These are phyloP conservation scores for Moesziomyces parantarcticus DNA, from an alignment of 1,284 basidiomycete genomes.

Conservation along the genomic window DNA sequence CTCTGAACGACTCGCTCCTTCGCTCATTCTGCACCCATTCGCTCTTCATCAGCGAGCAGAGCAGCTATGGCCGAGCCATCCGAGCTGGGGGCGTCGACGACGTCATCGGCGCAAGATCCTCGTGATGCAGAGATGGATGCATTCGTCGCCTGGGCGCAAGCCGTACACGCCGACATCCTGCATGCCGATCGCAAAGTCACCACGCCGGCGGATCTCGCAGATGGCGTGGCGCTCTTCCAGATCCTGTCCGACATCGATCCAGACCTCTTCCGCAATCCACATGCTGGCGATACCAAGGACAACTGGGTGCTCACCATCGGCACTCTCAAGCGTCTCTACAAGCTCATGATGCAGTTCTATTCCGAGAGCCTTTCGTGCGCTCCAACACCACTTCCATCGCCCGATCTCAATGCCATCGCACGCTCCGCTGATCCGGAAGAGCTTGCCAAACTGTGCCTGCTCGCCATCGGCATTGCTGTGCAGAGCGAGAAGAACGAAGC, in stretches of 20 bases:
- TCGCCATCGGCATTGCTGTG: conserved; percentile 91
- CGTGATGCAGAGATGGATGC: conserved; percentile 45
- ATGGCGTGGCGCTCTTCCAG: conserved; percentile 57
- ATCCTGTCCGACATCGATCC: conserved; percentile 71
- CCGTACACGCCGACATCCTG: conserved; percentile 27
- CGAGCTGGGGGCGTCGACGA: conserved; percentile 3
- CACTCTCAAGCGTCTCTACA: conserved; percentile 82
- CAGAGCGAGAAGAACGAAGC: conserved; percentile 79
- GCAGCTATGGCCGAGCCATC: not conserved
- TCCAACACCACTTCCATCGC: conserved; percentile 33
- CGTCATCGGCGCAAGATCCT: conserved; percentile 1
- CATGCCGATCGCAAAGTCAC: conserved; percentile 13
- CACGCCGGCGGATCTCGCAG: conserved; percentile 47
- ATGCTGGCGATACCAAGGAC: conserved; percentile 71
- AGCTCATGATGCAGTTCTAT: conserved; percentile 83
- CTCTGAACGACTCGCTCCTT: too few species aligned
- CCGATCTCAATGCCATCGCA: conserved; percentile 73
- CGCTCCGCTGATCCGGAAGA: conserved; percentile 78
- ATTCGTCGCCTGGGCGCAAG: conserved; percentile 49
- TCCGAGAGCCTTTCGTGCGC: conserved; percentile 40
- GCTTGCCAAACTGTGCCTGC: conserved; percentile 79
- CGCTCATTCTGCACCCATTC: not conserved
- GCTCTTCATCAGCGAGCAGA: not conserved
- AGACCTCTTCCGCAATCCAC: conserved; percentile 75
- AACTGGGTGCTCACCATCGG: conserved; percentile 90